Conservation (phyloP, 495 filamentous ascomycete genomes). For the Penicillium herquei region DNA sequence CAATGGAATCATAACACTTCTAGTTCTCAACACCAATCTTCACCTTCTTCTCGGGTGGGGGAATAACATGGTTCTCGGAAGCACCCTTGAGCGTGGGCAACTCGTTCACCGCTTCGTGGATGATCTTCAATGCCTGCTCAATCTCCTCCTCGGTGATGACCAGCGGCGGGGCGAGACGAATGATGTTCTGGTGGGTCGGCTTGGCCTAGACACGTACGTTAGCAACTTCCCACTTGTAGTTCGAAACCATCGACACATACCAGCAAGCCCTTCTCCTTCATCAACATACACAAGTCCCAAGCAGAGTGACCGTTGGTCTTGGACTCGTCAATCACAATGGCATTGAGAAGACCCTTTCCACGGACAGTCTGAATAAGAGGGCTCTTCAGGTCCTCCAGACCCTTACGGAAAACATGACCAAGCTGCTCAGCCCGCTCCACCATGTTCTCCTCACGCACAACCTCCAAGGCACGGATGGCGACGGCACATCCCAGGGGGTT, state of each 20-base stretch:
- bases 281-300: constrained; percentile 95
- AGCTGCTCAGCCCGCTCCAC: constrained; percentile 76
- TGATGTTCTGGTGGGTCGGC: constrained; percentile 98
- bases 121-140: constrained; percentile 47
- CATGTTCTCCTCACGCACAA: constrained; percentile 88
- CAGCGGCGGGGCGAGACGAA: constrained; percentile 56
- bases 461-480: constrained; percentile 91
- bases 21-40: constrained; percentile 51
- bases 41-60: constrained; percentile 50
- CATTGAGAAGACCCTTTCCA: constrained; percentile 93
- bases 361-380: constrained; percentile 81
- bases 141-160: constrained; percentile 59
- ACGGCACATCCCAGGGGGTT: constrained; percentile 98
- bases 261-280: constrained; percentile 94
- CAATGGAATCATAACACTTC: neutral
- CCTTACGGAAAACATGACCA: constrained; percentile 80
- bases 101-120: constrained; percentile 47
- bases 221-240: constrained; percentile 17
- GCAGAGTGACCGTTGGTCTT: constrained; percentile 80
- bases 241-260: constrained; percentile 47
- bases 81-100: constrained; percentile 49
- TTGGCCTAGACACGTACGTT: constrained; percentile 68
- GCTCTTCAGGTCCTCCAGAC: constrained; percentile 66
- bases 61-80: constrained; percentile 46
- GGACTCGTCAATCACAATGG: constrained; percentile 92